These are phyloP conservation scores for Plasmopara halstedii DNA, from an alignment of 352 stramenopile genomes.

Conservation along the genomic window DNA sequence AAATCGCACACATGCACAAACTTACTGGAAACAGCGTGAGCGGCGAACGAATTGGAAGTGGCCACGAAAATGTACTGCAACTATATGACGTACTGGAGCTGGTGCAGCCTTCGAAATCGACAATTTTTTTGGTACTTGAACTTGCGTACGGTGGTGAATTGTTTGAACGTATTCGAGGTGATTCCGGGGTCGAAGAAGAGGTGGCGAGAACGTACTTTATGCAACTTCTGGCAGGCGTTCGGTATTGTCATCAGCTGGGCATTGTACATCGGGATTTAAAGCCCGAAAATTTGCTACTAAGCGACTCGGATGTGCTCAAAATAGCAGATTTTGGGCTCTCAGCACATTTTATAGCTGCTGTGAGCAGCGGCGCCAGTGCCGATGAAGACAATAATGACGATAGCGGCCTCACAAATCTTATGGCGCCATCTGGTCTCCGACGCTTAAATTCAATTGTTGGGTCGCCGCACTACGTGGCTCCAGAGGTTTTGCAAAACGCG, in stretches of 20 bases:
- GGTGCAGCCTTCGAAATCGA: slow-evolving; percentile 91
- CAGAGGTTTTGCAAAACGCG: slow-evolving; percentile 90
- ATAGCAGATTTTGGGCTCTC: slow-evolving; percentile 94
- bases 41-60: slow-evolving; percentile 57
- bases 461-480: slow-evolving; percentile 95
- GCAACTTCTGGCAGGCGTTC: slow-evolving; percentile 83
- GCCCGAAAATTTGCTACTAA: slow-evolving; percentile 94
- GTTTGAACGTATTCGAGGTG: slow-evolving; percentile 89
- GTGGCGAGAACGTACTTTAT: slow-evolving; percentile 83
- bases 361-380: slow-evolving; percentile 47
- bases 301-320: slow-evolving; percentile 87
- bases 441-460: slow-evolving; percentile 94
- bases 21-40: slow-evolving; percentile 77
- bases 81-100: slow-evolving; percentile 95
- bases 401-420: slow-evolving; percentile 10
- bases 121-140: slow-evolving; percentile 91
- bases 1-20: slow-evolving; percentile 95
- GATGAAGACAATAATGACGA: slow-evolving; percentile 28
- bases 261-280: slow-evolving; percentile 96
- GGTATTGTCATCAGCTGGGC: slow-evolving; percentile 87
- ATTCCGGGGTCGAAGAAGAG: slow-evolving; percentile 69
- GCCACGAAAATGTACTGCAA: slow-evolving; percentile 94
- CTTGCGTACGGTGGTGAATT: slow-evolving; percentile 87
- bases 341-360: slow-evolving; percentile 82
- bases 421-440: slow-evolving; percentile 50